Evolutionary conservation across 441 rosid genomes (phyloP).

Genomic region (Breynia disticha): DNA sequence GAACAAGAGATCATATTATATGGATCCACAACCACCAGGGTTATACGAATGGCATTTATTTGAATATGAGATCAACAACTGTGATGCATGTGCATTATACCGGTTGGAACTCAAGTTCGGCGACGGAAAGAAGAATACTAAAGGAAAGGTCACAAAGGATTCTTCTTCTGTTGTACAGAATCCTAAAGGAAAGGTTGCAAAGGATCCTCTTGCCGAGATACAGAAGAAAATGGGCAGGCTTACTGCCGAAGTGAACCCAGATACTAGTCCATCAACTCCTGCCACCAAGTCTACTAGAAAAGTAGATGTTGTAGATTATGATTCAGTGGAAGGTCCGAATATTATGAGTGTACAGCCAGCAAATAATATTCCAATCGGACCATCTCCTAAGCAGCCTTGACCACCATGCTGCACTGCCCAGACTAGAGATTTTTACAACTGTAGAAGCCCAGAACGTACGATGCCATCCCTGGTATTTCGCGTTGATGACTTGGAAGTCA

Average conservation of each 20-base stretch:
- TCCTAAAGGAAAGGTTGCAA: constrained; percentile 57
- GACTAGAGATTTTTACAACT: too few species aligned
- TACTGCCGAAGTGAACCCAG: constrained; percentile 78
- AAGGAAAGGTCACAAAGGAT: constrained; percentile 61
- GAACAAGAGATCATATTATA: constrained; percentile 93
- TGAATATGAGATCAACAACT: constrained; percentile 92
- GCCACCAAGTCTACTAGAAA: constrained; percentile 50
- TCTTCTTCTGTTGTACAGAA: constrained; percentile 51
- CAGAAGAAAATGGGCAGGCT: constrained; percentile 99
- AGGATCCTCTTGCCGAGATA: constrained; percentile 82
- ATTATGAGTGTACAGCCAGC: too few species aligned
- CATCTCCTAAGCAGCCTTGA: too few species aligned
- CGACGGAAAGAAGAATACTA: constrained; percentile 82
- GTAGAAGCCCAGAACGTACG: too few species aligned
- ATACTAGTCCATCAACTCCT: constrained; percentile 44
- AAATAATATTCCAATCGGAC: too few species aligned
- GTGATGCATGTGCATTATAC: constrained; percentile 91
- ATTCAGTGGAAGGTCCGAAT: constrained; percentile 12
- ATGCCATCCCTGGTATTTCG: too few species aligned
- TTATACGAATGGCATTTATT: constrained; percentile 94
- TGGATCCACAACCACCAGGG: constrained; percentile 98
- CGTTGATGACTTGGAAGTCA: too few species aligned
- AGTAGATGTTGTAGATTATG: constrained; percentile 31
- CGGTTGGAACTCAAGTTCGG: constrained; percentile 89
- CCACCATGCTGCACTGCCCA: too few species aligned